phyloP scores from a whole-genome alignment of 2,329 filamentous ascomycete genomes.

The Ceratocystis destructans region DNA sequence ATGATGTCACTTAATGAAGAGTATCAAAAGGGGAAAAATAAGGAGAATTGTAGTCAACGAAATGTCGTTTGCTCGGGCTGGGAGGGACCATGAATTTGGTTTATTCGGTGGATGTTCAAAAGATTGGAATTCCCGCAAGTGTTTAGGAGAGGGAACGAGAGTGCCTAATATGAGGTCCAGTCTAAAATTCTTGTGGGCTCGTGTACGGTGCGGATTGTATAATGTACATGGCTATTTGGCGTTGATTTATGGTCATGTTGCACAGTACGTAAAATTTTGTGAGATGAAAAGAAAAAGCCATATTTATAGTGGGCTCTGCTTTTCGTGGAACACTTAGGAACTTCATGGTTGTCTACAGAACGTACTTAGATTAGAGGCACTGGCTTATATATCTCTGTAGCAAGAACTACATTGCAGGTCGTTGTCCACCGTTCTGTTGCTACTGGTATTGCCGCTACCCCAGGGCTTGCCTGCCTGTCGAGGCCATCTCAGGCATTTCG shows the following conservation, averaged over 20 bases:
- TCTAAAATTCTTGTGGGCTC: conserved; percentile 12
- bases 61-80: not conserved
- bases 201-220: not conserved
- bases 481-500: too few species aligned
- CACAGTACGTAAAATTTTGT: not conserved
- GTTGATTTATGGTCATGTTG: not conserved
- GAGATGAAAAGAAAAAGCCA: not conserved
- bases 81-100: not conserved
- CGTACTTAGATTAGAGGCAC: not conserved
- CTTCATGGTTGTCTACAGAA: not conserved
- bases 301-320: not conserved
- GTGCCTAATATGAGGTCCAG: not conserved
- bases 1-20: conserved; percentile 27
- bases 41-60: not conserved
- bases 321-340: not conserved
- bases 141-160: not conserved
- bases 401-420: too few species aligned
- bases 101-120: not conserved
- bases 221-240: not conserved
- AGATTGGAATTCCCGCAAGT: not conserved
- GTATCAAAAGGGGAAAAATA: conserved; percentile 1
- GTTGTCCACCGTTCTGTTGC: too few species aligned
- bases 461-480: too few species aligned
- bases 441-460: too few species aligned
- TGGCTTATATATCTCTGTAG: too few species aligned